These are phyloP conservation scores for barley (Hordeum vulgare) DNA, from an alignment of 176 grass and related monocot genomes.

Conservation along the genomic window DNA sequence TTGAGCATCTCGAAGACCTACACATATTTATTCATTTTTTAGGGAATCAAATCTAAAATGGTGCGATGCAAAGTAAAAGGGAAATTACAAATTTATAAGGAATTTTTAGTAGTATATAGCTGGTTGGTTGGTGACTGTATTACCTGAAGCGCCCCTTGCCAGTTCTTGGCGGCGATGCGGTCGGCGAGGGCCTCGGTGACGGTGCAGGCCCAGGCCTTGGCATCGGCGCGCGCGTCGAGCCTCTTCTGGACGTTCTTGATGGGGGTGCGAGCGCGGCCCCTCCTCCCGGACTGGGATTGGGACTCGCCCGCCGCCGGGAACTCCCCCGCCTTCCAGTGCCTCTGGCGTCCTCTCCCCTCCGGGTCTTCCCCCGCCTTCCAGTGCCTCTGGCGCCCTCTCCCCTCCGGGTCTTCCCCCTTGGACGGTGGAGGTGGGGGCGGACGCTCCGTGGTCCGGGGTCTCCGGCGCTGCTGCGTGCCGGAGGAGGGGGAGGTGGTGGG, in stretches of 20 bases:
- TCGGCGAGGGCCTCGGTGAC: slow-evolving; percentile 79
- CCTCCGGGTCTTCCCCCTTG: not conserved
- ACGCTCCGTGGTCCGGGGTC: not conserved
- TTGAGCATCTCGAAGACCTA: slow-evolving; percentile 85
- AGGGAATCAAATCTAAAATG: not conserved
- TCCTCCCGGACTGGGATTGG: not conserved
- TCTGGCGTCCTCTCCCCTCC: not conserved
- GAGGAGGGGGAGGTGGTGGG: slow-evolving; percentile 5
- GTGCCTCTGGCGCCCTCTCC: slow-evolving; percentile 9
- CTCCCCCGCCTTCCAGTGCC: slow-evolving; percentile 48
- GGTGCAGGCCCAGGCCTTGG: slow-evolving; percentile 79
- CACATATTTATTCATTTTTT: not conserved
- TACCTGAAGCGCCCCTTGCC: slow-evolving; percentile 67
- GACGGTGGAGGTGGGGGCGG: not conserved
- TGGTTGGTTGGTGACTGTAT: not conserved
- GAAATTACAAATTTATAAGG: not conserved
- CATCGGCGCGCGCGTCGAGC: slow-evolving; percentile 39
- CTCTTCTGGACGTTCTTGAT: slow-evolving; percentile 82
- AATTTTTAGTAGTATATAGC: too few relatives aligned
- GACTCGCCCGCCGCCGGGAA: slow-evolving; percentile 27
- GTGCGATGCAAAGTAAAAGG: not conserved
- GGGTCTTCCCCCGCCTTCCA: not conserved
- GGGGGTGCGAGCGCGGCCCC: slow-evolving; percentile 18
- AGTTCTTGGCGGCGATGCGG: slow-evolving; percentile 51
- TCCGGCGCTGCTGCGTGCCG: not conserved